Evolutionary conservation across 345 rosid genomes (phyloP), one percentile per base, ranked within the genome.

Genomic region (Heritiera littoralis): DNA sequence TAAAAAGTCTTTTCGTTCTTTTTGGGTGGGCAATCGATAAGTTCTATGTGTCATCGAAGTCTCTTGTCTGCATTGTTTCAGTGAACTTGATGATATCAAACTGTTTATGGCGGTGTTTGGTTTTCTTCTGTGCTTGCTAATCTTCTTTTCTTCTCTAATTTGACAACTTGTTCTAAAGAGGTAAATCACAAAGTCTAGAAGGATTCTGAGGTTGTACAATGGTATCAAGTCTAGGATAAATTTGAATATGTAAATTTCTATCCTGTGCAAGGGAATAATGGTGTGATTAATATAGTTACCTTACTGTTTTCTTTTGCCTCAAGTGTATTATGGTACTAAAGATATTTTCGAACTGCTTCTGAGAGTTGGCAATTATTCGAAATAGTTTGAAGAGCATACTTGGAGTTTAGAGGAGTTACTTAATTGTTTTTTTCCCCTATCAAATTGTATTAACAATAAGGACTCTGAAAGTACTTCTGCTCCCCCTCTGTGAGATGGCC

Each of bases 311-410:
- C 51, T 67, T 67, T n/a, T 67, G 52, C 72, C 52, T n/a, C 7
- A 66, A 66, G 51, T 43, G 17, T 41, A 43, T 43, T 41, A 9
- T 12, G 23, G 9, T 68, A 68, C 35, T 45, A 43, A 30, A 68
- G 54, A 68, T 68, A 45, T 68, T n/a, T 43, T 68, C 17, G 72
- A 54, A 68, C 54, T n/a, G 54, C 17, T 68, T 35, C 28, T 66
- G 18, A 23, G 49, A 18, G 49, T 40, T 41, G 20, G 49, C 28
- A 66, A 40, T 40, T 66, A 66, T 40, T 66, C 48, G 1, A 66
- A 40, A 48, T 66, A 66, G 12, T 40, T 66, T 66, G 49, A 66
- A 66, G 49, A 66, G 70, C 28, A 38, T 66, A 40, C 48, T 40
- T 49, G 14, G 70, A 40, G n/a, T 46, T 52, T 5, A 11, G 7